phyloP scores from a whole-genome alignment of 2,329 filamentous ascomycete genomes.

The Penicillium sp. region DNA sequence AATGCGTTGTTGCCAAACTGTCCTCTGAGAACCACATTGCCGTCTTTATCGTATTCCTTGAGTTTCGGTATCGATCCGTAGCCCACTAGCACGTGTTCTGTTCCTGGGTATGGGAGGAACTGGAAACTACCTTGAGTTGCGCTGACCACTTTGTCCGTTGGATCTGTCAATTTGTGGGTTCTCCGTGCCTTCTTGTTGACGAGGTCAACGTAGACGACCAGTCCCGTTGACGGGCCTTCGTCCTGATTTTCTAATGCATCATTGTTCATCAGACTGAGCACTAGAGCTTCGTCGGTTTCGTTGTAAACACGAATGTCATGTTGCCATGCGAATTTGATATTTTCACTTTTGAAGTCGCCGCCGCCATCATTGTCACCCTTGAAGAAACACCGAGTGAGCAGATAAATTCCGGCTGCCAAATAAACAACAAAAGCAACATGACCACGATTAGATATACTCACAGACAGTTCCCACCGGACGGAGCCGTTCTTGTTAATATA shows the following conservation, averaged over 20 bases:
- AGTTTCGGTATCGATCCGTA: slow-evolving; percentile 40
- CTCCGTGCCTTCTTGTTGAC: slow-evolving; percentile 22
- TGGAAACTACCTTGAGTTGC: slow-evolving; percentile 34
- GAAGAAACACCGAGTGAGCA: not conserved
- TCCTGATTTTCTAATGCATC: not conserved
- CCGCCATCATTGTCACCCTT: slow-evolving; percentile 22
- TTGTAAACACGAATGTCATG: slow-evolving; percentile 40
- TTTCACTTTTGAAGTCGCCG: slow-evolving; percentile 29
- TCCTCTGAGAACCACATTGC: slow-evolving; percentile 33
- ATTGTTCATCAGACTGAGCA: slow-evolving; percentile 18
- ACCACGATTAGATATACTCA: slow-evolving; percentile 6
- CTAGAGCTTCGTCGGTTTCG: slow-evolving; percentile 33
- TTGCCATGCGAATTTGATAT: slow-evolving; percentile 32
- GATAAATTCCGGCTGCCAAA: no score
- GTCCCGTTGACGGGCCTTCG: slow-evolving; percentile 23
- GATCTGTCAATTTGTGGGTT: slow-evolving; percentile 26
- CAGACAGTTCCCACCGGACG: slow-evolving; percentile 30
- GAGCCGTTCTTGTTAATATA: slow-evolving; percentile 31
- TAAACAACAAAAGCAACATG: no score
- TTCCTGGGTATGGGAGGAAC: slow-evolving; percentile 21
- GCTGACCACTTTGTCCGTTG: slow-evolving; percentile 25
- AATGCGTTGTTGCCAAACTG: slow-evolving; percentile 33
- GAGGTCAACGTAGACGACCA: slow-evolving; percentile 26
- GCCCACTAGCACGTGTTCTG: slow-evolving; percentile 31
- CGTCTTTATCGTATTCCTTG: slow-evolving; percentile 37